Conservation (phyloP, 2,329 filamentous ascomycete species). For the Drechslera avenae region DNA sequence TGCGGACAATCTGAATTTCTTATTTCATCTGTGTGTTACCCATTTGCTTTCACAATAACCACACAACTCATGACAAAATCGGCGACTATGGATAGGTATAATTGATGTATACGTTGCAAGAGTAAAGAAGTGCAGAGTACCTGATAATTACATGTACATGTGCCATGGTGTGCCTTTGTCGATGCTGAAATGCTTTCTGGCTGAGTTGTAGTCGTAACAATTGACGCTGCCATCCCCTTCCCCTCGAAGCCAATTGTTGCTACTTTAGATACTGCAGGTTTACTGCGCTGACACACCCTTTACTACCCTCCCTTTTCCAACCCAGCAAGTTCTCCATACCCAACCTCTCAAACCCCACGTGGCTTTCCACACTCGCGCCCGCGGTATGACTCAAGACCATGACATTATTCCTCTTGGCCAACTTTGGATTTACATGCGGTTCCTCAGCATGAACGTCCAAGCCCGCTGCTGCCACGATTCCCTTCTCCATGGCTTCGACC, state of each 20-base stretch:
- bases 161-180: too few relatives aligned
- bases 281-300: constrained; percentile 63
- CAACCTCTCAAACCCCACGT: constrained; percentile 68
- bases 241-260: background rate
- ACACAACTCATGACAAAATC: too few relatives aligned
- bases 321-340: constrained; percentile 70
- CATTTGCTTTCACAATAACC: too few relatives aligned
- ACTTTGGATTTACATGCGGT: constrained; percentile 57
- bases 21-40: too few relatives aligned
- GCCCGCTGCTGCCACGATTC: constrained; percentile 58
- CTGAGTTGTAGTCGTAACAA: too few relatives aligned
- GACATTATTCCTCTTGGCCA: constrained; percentile 55
- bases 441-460: constrained; percentile 70
- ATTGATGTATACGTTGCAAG: too few relatives aligned
- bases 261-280: constrained; percentile 61
- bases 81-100: too few relatives aligned
- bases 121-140: too few relatives aligned
- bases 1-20: too few relatives aligned
- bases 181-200: too few relatives aligned
- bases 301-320: constrained; percentile 58
- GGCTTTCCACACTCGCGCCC: constrained; percentile 69
- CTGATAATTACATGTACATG: too few relatives aligned
- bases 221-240: too few relatives aligned
- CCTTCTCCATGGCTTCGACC: constrained; percentile 61
- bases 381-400: constrained; percentile 71